These are phyloP conservation scores for Pichia gijzeniarum DNA, from an alignment of 805 yeast genomes.

Conservation along the genomic window DNA sequence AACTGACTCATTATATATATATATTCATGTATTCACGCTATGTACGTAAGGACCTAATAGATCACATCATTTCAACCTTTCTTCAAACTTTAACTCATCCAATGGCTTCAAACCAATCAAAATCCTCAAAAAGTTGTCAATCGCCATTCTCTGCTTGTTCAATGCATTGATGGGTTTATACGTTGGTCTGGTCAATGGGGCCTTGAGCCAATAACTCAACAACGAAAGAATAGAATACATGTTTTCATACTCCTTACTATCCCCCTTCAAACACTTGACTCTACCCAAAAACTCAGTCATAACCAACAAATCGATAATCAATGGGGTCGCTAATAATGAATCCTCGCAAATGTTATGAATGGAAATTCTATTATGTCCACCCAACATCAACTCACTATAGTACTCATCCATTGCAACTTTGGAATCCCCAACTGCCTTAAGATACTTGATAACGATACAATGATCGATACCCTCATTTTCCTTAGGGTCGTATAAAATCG, in stretches of 20 bases:
- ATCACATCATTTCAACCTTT: slow-evolving; percentile 49
- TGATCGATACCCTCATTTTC: slow-evolving; percentile 79
- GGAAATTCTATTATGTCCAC: slow-evolving; percentile 92
- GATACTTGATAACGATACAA: slow-evolving; percentile 89
- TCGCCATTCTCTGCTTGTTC: slow-evolving; percentile 89
- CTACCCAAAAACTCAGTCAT: slow-evolving; percentile 88
- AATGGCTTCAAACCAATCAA: slow-evolving; percentile 85
- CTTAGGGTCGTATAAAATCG: slow-evolving; percentile 75
- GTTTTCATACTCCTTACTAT: slow-evolving; percentile 44
- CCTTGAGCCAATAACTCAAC: slow-evolving; percentile 92
- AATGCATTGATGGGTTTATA: slow-evolving; percentile 86
- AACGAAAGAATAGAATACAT: slow-evolving; percentile 84
- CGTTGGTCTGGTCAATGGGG: slow-evolving; percentile 90
- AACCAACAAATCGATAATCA: slow-evolving; percentile 84
- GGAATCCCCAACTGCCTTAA: slow-evolving; percentile 92
- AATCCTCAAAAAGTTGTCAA: slow-evolving; percentile 85
- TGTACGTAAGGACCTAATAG: background rate
- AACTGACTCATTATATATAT: background rate
- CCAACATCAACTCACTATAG: slow-evolving; percentile 93
- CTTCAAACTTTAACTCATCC: slow-evolving; percentile 92
- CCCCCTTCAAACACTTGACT: slow-evolving; percentile 64
- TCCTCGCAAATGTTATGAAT: slow-evolving; percentile 97
- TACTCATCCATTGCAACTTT: slow-evolving; percentile 99
- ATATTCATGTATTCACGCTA: background rate
- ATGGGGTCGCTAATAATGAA: slow-evolving; percentile 88